Base-by-base conservation (phyloP, 176 grass and related monocot genomes). In the Typha latifolia region DNA sequence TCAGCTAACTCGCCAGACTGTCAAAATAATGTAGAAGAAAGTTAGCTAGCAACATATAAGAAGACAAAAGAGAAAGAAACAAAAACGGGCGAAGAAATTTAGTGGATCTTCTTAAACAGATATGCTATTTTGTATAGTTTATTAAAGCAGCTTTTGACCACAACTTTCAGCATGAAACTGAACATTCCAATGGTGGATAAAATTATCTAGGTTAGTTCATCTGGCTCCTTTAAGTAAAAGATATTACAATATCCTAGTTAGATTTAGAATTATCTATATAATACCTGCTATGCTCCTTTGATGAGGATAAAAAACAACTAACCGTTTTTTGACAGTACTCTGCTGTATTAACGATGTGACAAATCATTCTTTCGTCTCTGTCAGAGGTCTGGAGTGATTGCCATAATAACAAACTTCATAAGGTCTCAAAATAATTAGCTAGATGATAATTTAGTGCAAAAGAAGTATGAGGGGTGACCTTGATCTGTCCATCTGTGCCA, bases 241-340 rank as follows among this genome's bases (percentile, higher is more conserved):
- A 47, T 49, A 31, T 49, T 56, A 27, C 14, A 20, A n/a, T n/a
- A 16, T 12, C 14, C 7, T 66, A 71, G 59, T 48, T 74, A 66
- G 23, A 47, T 29, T 78, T 59, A 16, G 22, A 21, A 59, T 15
- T 19, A 48, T 71, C 64, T 84, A 14, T 80, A 57, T 49, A 68
- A 49, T 61, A 48, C 49, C 32, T 66, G 47, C 15, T 49, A 49
- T 49, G n/a, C 3, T 71, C 32, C 15, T 16, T 62, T 66, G 52
- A n/a, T 62, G 66, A 19, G 48, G 73, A 56, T 18, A 27, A 66
- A 62, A 82, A 49, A 24, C 61, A 77, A 78, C 83, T 78, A 80
- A 99, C 94, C 31, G 94, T 99, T 64, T 90, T 90, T 65, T 99
- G 94, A 74, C 94, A 99, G 76, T 99, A 99, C 73, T 99, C 94